These are phyloP conservation scores for Torrubiellomyces zombiae DNA, from an alignment of 2,329 filamentous ascomycete species.

Conservation along the genomic window DNA sequence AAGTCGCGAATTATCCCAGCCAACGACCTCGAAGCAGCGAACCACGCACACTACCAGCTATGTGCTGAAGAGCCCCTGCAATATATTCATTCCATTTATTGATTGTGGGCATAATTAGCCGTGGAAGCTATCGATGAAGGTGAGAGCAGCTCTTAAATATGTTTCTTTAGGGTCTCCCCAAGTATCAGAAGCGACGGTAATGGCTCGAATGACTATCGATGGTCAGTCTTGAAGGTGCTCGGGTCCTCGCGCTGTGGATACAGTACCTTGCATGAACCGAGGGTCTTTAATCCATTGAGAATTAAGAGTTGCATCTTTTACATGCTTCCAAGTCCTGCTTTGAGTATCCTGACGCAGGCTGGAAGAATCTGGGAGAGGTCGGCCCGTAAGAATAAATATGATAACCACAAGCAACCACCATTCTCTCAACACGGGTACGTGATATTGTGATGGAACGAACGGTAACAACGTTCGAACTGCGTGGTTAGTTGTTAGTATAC, in stretches of 20 bases:
- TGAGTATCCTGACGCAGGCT: constrained; percentile 42
- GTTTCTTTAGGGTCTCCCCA: constrained; percentile 54
- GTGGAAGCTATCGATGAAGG: constrained; percentile 57
- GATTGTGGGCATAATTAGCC: too few relatives aligned
- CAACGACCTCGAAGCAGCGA: too few relatives aligned
- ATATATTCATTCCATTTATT: too few relatives aligned
- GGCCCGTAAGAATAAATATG: constrained; percentile 58
- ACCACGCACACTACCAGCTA: too few relatives aligned
- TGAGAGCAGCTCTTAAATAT: constrained; percentile 52
- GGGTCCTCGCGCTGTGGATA: too few relatives aligned
- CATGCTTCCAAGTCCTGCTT: constrained; percentile 59
- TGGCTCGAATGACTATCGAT: constrained; percentile 46
- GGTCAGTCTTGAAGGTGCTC: too few relatives aligned
- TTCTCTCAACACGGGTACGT: constrained; percentile 58
- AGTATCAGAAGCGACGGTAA: constrained; percentile 56
- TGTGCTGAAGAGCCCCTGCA: too few relatives aligned
- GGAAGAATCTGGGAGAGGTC: constrained; percentile 55
- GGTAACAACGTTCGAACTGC: constrained; percentile 77
- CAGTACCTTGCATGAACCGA: constrained; percentile 71
- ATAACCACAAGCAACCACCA: constrained; percentile 79
- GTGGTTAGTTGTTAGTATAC: constrained; percentile 72
- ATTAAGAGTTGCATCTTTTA: constrained; percentile 53
- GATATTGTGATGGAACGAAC: constrained; percentile 53
- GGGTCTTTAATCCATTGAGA: constrained; percentile 54
- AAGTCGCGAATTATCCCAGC: too few relatives aligned